Evolutionary conservation across 78 protist genomes (phyloP), one percentile per base, ranked within the genome.

Genomic region (Pigoraptor vietnamica): DNA sequence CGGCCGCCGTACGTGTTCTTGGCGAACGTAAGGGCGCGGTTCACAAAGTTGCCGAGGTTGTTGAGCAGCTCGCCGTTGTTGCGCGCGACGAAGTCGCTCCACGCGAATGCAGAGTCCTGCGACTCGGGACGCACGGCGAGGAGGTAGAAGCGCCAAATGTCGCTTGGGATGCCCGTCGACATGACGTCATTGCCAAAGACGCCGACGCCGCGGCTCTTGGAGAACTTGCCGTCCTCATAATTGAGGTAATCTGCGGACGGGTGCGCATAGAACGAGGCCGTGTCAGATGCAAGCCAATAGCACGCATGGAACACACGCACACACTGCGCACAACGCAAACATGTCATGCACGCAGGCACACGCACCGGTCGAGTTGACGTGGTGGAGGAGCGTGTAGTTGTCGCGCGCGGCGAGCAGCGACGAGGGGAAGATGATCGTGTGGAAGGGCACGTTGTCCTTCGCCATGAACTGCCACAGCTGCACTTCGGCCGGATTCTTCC

Each of bases 381-480:
- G 93, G 84, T 95, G 55, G 23, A 97, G 39, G 32, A 91, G 6
- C 6, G 94, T 93, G 87, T 89, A 96, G 24, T 2, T 23, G 82
- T 94, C 95, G 23, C 83, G 38, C 1, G 94, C 40, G 29, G 94
- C 98, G 48, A 97, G 36, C 29, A 96, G 93, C 6, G 95, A 86
- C 25, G 96, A 87, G n/a, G 98, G 98, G 95, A 97, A 97, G 39
- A 97, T 96, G 25, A 97, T 95, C 29, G 97, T 91, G 94, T 97
- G 98, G 96, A 97, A 97, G 1, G 96, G 93, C 37, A 93, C 94
- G 35, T 92, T 92, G 84, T 92, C 94, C 93, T 97, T 96, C 40
- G 97, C 97, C 98, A 97, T 97, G 91, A 96, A 97, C 93, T 95
- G 97, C 86, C 87, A 93, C 9, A 96, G 90, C 37, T 96, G 88